Evolutionary conservation across 1,139 yeast genomes (phyloP), one percentile per base, ranked within the genome.

Genomic region (Suhomyces wounanorum): DNA sequence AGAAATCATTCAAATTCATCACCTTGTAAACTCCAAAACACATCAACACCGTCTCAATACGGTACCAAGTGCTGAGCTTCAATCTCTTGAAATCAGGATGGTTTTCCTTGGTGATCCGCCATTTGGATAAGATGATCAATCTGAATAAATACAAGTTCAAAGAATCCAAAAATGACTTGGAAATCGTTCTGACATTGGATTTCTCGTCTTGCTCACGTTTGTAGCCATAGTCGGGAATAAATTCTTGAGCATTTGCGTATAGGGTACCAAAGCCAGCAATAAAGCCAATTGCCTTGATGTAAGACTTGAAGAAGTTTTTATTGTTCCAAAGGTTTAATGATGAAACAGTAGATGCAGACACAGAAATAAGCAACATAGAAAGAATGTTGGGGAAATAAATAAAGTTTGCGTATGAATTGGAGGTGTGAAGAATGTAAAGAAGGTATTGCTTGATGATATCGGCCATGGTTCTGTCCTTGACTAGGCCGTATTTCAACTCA

Each of bases 61-160:
- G 59, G 48, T 62, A 65, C 79, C 79, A 76, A 8, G 65, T 59
- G 26, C 56, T 58, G 26, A 66, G 53, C 36, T 59, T 62, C 36
- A 74, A 49, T 18, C 52, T 30, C 28, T 54, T 63, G 56, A 75
- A 72, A 48, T 59, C 54, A 1, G 77, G 77, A 53, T 73, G 78
- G 57, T 72, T 67, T 33, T 67, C 76, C 56, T 75, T 76, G 37
- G 63, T 56, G 33, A 73, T 73, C 49, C 80, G 63, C 80, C 80
- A 76, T 56, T 75, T 76, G 14, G 77, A 71, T 35, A 76, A 59
- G 23, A 75, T 56, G 3, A 75, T 66, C 48, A 75, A 59, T 49
- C 74, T 61, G 47, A 73, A 61, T 44, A 76, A 59, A 56, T 75
- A 75, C 42, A 70, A 55, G 55, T 70, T 70, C 49, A 73, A 51